Evolutionary conservation across 331 rosid genomes (phyloP).

Genomic region (Arachis monticola): DNA sequence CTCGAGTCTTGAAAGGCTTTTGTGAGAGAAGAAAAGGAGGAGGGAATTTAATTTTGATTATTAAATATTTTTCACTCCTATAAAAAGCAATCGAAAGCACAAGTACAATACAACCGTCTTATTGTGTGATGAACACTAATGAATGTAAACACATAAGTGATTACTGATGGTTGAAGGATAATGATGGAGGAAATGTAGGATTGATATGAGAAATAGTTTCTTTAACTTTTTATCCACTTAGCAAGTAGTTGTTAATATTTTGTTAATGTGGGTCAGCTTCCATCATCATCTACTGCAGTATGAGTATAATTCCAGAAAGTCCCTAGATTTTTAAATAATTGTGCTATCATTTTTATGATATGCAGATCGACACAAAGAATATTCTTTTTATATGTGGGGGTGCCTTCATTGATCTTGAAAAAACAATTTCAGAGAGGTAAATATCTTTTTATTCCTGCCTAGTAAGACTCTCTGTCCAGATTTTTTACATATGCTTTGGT

Average conservation of each 20-base stretch:
- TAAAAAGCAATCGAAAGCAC: conserved; percentile 8
- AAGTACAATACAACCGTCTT: conserved; percentile 8
- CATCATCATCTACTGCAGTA: conserved; percentile 3
- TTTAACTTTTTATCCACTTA: not conserved
- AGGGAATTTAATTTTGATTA: not conserved
- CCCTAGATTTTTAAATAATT: not conserved
- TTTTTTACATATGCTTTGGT: conserved; percentile 6
- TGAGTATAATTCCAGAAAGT: conserved; percentile 23
- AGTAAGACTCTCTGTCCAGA: conserved; percentile 6
- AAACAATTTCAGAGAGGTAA: conserved; percentile 92
- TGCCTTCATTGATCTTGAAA: conserved; percentile 85
- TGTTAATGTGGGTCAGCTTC: not conserved
- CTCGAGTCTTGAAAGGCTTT: conserved; percentile 17
- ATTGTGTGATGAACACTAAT: conserved; percentile 1
- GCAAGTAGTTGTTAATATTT: conserved; percentile 9
- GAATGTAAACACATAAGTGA: not conserved
- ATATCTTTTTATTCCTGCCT: conserved; percentile 10
- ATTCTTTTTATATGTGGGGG: conserved; percentile 93
- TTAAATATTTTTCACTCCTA: not conserved
- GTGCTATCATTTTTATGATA: conserved; percentile 27
- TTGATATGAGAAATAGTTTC: not conserved
- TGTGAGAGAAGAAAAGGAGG: not conserved
- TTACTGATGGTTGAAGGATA: conserved; percentile 8
- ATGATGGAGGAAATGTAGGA: not conserved
- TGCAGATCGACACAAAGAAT: conserved; percentile 85